Percentiles rank a stretch among this genome's conserved stretches.
phyloP scores from a whole-genome alignment of 768 basidiomycete genomes.

The Leccinum obscurum region DNA sequence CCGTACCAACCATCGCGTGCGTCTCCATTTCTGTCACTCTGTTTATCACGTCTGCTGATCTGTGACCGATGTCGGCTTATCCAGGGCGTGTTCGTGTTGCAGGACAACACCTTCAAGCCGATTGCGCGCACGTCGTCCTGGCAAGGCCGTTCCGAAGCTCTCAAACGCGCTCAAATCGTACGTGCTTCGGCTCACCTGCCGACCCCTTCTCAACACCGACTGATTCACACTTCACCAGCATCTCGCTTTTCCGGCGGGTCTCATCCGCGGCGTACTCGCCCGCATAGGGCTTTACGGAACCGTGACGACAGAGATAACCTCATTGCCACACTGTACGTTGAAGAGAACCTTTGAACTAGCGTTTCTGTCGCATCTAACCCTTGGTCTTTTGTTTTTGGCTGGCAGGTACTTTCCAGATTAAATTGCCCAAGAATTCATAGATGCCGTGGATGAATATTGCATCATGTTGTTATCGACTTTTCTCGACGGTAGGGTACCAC shows the following conservation, averaged over 20 bases:
- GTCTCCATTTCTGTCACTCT: conserved; percentile 23
- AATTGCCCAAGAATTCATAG: conserved; percentile 61
- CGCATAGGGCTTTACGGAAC: conserved; percentile 75
- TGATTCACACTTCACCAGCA: conserved; percentile 48
- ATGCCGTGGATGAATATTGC: neutral
- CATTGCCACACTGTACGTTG: conserved; percentile 80
- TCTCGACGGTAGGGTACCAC: neutral
- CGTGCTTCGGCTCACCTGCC: conserved; percentile 15
- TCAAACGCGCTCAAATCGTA: conserved; percentile 71
- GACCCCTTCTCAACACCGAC: neutral
- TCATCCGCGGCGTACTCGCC: conserved; percentile 79
- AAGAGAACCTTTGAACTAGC: neutral
- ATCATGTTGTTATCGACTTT: neutral
- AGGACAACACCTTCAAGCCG: conserved; percentile 89
- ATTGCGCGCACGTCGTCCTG: conserved; percentile 79
- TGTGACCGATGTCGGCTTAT: neutral
- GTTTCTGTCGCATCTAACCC: neutral
- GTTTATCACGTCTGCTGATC: neutral
- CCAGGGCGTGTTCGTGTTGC: conserved; percentile 91
- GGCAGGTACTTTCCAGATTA: conserved; percentile 81
- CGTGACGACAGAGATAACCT: conserved; percentile 76
- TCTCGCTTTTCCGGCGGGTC: conserved; percentile 76
- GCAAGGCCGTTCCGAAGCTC: conserved; percentile 72
- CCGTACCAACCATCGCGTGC: conserved; percentile 88
- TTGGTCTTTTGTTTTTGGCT: neutral